Percentiles rank a stretch among this genome's conserved stretches.
phyloP scores from a whole-genome alignment of 805 yeast species.

The Ogataea ramenticola region DNA sequence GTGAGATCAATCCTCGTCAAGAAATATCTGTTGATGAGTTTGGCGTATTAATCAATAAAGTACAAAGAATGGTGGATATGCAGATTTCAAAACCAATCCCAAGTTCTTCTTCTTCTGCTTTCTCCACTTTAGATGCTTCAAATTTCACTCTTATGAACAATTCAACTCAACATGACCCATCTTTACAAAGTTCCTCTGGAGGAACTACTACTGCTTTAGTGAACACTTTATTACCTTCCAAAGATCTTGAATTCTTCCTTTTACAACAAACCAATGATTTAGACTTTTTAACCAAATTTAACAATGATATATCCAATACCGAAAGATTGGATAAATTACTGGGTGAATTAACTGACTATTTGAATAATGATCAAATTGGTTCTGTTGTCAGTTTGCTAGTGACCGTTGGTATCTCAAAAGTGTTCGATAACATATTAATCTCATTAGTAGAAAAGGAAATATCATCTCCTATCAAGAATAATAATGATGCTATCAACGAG shows the following conservation, averaged over 20 bases:
- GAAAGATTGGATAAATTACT: slow-evolving; percentile 22
- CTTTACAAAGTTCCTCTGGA: not conserved
- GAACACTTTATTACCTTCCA: slow-evolving; percentile 40
- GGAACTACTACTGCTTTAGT: not conserved
- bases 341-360: slow-evolving; percentile 22
- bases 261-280: slow-evolving; percentile 45
- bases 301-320: slow-evolving; percentile 16
- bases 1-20: slow-evolving; percentile 60
- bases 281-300: slow-evolving; percentile 27
- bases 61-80: slow-evolving; percentile 29
- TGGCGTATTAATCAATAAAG: slow-evolving; percentile 32
- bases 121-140: not conserved
- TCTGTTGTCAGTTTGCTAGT: slow-evolving; percentile 31
- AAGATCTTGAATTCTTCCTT: slow-evolving; percentile 43
- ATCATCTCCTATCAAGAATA: slow-evolving; percentile 5
- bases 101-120: not conserved
- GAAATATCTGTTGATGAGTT: slow-evolving; percentile 62
- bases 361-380: slow-evolving; percentile 17
- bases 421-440: slow-evolving; percentile 37
- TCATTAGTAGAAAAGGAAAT: slow-evolving; percentile 7
- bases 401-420: slow-evolving; percentile 35
- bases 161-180: no score
- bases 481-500: not conserved
- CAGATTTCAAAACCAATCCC: not conserved
- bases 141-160: slow-evolving; percentile 1